A percentile compares a stretch with the other conserved stretches of the same genome.
Evolutionary conservation across 768 basidiomycete genomes (phyloP).

Genomic region (Pleurotus eryngii): DNA sequence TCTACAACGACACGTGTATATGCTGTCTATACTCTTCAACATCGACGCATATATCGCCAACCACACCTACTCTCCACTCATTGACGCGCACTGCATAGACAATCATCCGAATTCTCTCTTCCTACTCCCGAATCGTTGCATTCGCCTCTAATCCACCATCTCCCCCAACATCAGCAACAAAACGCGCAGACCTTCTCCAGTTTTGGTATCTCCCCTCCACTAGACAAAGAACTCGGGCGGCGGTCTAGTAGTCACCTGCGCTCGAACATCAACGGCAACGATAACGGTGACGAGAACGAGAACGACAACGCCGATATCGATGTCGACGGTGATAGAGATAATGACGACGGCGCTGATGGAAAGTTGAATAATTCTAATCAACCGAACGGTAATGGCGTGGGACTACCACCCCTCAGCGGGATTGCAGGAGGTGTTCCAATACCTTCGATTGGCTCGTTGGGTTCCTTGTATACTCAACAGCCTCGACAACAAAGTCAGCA

Average conservation of each 20-base stretch:
- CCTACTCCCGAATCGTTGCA: conserved; percentile 38
- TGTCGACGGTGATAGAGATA: neutral
- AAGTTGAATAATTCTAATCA: conserved; percentile 12
- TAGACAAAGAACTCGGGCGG: neutral
- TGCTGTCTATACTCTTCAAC: neutral
- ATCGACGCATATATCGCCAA: neutral
- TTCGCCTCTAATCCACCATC: conserved; percentile 15
- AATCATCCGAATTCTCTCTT: conserved; percentile 36
- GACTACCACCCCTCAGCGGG: neutral
- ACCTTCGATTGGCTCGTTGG: neutral
- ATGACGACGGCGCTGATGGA: conserved; percentile 12
- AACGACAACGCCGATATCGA: too few species aligned
- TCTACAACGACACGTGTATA: too few species aligned
- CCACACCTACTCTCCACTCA: conserved; percentile 8
- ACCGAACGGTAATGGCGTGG: neutral
- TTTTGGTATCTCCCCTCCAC: conserved; percentile 23
- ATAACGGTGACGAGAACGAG: neutral
- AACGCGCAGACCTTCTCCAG: conserved; percentile 16
- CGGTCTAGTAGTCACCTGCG: neutral
- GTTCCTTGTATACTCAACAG: neutral
- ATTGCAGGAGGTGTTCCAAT: neutral
- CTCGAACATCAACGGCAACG: neutral
- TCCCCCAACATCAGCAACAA: conserved; percentile 15
- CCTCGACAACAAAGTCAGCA: neutral
- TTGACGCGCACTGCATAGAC: neutral